Conservation (phyloP, 2,329 filamentous ascomycete species). For the Colletotrichum sp. region DNA sequence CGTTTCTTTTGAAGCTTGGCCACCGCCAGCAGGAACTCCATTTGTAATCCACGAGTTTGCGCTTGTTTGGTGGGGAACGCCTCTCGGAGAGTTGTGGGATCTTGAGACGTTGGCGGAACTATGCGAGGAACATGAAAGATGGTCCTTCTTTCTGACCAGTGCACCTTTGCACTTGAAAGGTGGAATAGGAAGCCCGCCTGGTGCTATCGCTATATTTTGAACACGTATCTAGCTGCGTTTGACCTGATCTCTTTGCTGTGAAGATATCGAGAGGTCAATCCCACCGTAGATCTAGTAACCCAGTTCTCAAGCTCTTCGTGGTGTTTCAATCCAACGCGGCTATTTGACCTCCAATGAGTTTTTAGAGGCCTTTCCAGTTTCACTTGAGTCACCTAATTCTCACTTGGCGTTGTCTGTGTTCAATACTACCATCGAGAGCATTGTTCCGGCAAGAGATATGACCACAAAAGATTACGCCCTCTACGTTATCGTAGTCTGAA, state of each 20-base stretch:
- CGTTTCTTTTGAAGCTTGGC: slow-evolving; percentile 46
- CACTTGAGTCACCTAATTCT: not conserved
- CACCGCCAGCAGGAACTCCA: slow-evolving; percentile 31
- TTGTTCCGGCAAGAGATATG: not conserved
- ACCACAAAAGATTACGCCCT: not conserved
- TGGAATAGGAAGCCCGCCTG: not conserved
- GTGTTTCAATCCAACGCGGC: not conserved
- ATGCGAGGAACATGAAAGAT: slow-evolving; percentile 56
- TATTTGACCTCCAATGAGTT: not conserved
- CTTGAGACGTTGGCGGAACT: slow-evolving; percentile 42
- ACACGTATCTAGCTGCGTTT: not conserved
- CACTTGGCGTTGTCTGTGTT: not conserved
- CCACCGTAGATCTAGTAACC: not conserved
- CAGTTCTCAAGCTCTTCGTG: not conserved
- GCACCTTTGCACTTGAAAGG: slow-evolving; percentile 47
- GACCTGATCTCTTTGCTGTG: not conserved
- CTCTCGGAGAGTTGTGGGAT: slow-evolving; percentile 40
- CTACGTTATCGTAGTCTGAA: not conserved
- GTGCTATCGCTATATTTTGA: not conserved
- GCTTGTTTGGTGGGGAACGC: slow-evolving; percentile 53
- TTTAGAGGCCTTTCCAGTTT: not conserved
- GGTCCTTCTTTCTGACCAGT: slow-evolving; percentile 54
- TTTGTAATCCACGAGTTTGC: slow-evolving; percentile 49
- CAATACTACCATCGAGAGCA: not conserved
- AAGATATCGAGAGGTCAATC: not conserved